Evolutionary conservation across 306 rosid genomes (phyloP).

Genomic region (Quercus cerris): DNA sequence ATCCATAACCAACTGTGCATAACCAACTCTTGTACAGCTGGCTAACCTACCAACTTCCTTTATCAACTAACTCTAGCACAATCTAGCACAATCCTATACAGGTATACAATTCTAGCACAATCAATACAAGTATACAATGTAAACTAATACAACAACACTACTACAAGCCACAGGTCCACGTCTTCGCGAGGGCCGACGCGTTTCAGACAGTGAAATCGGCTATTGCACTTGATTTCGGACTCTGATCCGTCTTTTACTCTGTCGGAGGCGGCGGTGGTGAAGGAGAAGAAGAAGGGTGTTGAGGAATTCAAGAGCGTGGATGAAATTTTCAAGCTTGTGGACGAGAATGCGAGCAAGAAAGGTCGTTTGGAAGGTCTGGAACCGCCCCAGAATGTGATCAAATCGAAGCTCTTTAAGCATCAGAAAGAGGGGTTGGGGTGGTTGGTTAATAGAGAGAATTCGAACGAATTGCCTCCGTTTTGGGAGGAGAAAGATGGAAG

Average conservation of each 20-base stretch:
- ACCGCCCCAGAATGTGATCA: constrained; percentile 44
- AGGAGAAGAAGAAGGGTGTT: constrained; percentile 42
- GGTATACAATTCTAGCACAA: too few species aligned
- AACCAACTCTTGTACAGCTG: too few species aligned
- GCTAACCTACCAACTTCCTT: too few species aligned
- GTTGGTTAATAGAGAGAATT: constrained; percentile 55
- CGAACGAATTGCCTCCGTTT: constrained; percentile 63
- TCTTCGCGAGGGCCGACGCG: constrained; percentile 35
- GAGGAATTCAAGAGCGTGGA: constrained; percentile 28
- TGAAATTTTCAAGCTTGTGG: constrained; percentile 40
- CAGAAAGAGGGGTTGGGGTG: constrained; percentile 75
- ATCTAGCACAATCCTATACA: too few species aligned
- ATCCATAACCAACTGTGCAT: too few species aligned
- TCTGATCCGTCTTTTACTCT: constrained; percentile 41
- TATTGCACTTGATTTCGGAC: constrained; percentile 43
- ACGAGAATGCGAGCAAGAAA: constrained; percentile 22
- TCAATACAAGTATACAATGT: too few species aligned
- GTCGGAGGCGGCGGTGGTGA: constrained; percentile 57
- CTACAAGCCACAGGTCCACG: constrained; percentile 26
- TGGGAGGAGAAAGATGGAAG: constrained; percentile 55
- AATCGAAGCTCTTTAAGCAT: constrained; percentile 55
- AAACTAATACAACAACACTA: too few species aligned
- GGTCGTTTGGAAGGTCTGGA: constrained; percentile 31
- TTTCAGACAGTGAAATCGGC: constrained; percentile 25
- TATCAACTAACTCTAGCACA: too few species aligned